phyloP scores from a whole-genome alignment of 805 yeast species.

The Candida pseudofarinosa region DNA sequence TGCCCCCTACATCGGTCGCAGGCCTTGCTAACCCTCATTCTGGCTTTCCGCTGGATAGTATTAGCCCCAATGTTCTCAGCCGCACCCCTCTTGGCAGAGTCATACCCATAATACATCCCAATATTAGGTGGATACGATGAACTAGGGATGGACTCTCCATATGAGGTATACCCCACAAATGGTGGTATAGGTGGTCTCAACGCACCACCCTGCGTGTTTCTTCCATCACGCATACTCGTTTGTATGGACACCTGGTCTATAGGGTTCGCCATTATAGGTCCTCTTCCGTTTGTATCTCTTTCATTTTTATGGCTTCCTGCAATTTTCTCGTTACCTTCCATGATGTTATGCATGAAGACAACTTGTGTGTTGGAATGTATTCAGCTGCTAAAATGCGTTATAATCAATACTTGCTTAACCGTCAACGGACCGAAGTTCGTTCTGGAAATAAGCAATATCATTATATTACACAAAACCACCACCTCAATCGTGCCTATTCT shows the following conservation, averaged over 20 bases:
- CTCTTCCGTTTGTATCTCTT: no score
- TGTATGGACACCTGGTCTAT: no score
- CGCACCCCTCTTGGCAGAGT: background rate
- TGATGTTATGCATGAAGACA: no score
- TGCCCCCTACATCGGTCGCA: conserved; percentile 54
- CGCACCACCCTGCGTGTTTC: background rate
- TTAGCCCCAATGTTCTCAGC: background rate
- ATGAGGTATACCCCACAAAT: background rate
- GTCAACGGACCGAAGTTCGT: background rate
- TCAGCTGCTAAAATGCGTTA: no score
- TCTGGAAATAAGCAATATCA: no score
- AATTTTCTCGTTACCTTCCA: no score
- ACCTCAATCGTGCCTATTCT: no score
- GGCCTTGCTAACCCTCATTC: conserved; percentile 47
- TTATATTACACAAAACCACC: no score
- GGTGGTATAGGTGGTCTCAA: background rate
- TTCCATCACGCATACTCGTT: background rate
- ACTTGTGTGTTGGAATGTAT: no score
- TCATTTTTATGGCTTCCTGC: no score
- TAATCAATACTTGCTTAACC: background rate
- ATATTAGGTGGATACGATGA: background rate
- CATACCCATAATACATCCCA: background rate
- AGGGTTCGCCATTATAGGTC: no score
- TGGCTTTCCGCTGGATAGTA: conserved; percentile 9
- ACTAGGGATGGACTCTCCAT: background rate